Evolutionary conservation across 1,284 basidiomycete genomes (phyloP), one percentile per base, ranked within the genome.

Genomic region (Paramarasmius palmivorus): DNA sequence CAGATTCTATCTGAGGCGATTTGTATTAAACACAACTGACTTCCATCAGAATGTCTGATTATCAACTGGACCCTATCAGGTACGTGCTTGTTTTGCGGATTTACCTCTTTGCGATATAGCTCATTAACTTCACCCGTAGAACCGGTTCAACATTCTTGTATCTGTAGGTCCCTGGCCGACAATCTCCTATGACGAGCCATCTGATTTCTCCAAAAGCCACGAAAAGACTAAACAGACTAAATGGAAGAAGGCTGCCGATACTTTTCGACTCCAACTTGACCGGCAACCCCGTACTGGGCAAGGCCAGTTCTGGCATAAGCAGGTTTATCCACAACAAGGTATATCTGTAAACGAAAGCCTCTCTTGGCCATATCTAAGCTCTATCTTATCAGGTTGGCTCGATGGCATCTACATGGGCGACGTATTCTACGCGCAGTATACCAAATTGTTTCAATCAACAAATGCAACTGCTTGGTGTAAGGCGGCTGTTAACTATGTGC

Each of bases 331-430:
- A 12, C 74, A 77, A 55, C 70, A 78, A 71, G 75, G 74, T 72
- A 42, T 12, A 40, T 26, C 15, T 10, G 15, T 19, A 22, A 10
- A 12, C 3, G 25, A 14, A 17, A 5, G 12, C 23, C 29, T 19
- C 29, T 6, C 32, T 17, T 2, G 40, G 20, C 22, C 9, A 39
- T 49, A 17, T 3, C 9, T 15, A 22, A 41, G 35, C n/a, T 20
- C 32, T 23, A 29, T 12, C 15, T 50, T 23, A 22, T 15, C 41
- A 76, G 75, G 74, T 3, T 76, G 74, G 74, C 65, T 77, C n/a
- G 75, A 77, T 54, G 76, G 76, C 1, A 72, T 78, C 25, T 77
- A 77, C 60, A 77, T 78, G 75, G 75, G 75, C 29, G 74, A 77
- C 26, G 61, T 77, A 1, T 77, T 77, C 62, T 77, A 77, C 55